Percentiles rank a stretch among this genome's conserved stretches.
Conservation (phyloP, 768 basidiomycete genomes). For the Agrocybe pediades region DNA sequence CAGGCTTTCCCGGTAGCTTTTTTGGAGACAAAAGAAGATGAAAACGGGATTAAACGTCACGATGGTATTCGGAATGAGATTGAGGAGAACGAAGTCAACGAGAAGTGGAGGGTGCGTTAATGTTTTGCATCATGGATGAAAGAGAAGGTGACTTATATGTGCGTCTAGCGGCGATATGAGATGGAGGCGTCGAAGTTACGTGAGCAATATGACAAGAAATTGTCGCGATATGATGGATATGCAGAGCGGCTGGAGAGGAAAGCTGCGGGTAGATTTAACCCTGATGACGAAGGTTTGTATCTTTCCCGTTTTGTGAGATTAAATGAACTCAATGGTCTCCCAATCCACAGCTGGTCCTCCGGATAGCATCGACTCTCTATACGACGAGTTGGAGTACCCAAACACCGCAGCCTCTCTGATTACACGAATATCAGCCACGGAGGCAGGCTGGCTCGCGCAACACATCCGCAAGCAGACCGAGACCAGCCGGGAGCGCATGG, state of each 20-base stretch:
- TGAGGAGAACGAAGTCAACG: constrained; percentile 64
- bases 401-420: constrained; percentile 45
- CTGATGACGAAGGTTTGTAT: constrained; percentile 41
- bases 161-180: constrained; percentile 55
- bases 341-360: constrained; percentile 38
- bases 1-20: constrained; percentile 62
- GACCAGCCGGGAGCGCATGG: constrained; percentile 49
- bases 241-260: constrained; percentile 65
- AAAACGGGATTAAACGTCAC: constrained; percentile 47
- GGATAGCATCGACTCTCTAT: constrained; percentile 54
- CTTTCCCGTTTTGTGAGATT: background rate
- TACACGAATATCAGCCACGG: constrained; percentile 35
- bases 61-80: constrained; percentile 67
- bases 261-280: constrained; percentile 47
- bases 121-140: background rate
- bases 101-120: constrained; percentile 69
- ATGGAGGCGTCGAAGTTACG: constrained; percentile 59
- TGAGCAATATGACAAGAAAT: constrained; percentile 56
- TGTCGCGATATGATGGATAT: constrained; percentile 55
- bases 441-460: constrained; percentile 66
- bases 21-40: constrained; percentile 62
- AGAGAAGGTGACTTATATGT: background rate
- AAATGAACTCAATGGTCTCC: constrained; percentile 5
- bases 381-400: constrained; percentile 66
- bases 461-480: constrained; percentile 50